Evolutionary conservation across 148 eudicot species (phyloP).

Genomic region (Agrostemma githago): DNA sequence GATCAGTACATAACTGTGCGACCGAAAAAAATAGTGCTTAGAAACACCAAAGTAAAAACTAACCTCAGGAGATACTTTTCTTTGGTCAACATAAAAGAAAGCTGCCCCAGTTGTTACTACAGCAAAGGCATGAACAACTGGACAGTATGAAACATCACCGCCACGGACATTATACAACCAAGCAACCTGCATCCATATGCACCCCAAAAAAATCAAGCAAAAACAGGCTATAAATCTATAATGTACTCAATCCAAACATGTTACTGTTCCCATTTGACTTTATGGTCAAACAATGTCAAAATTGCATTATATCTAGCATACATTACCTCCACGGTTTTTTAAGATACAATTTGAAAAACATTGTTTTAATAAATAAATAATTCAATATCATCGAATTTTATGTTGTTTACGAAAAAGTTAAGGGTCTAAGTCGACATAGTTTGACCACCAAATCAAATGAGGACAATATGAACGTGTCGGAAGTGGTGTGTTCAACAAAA

Average conservation of each 20-base stretch:
- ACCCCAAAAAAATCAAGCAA: slow-evolving; percentile 13
- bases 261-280: neutral
- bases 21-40: neutral
- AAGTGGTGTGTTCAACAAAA: too few relatives aligned
- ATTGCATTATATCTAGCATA: neutral
- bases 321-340: neutral
- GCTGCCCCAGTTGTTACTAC: slow-evolving; percentile 66
- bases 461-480: too few relatives aligned
- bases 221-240: neutral
- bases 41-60: slow-evolving; percentile 20
- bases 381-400: neutral
- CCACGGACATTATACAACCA: slow-evolving; percentile 95
- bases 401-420: neutral
- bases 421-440: neutral
- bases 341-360: neutral
- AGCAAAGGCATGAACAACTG: slow-evolving; percentile 93
- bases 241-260: neutral
- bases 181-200: slow-evolving; percentile 62
- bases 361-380: neutral
- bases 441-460: neutral
- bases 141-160: slow-evolving; percentile 76
- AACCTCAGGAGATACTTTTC: slow-evolving; percentile 83
- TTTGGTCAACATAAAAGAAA: slow-evolving; percentile 78
- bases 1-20: neutral
- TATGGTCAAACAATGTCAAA: neutral